Base-by-base conservation (phyloP, 257 asterid species). In the Linderniella brevidens region DNA sequence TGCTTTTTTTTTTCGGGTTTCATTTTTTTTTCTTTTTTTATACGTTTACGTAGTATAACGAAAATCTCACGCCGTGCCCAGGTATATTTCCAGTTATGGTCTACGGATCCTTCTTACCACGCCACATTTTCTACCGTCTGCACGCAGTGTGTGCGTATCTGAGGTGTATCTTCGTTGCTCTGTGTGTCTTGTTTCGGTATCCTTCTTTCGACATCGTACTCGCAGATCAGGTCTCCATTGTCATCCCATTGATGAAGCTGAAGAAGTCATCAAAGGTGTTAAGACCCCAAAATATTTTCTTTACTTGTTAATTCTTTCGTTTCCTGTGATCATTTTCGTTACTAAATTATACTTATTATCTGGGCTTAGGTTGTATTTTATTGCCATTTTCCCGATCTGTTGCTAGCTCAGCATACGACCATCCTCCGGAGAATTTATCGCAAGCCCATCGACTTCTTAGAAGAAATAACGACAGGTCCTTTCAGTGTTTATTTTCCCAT, bases 351-450 rank as follows among this genome's bases (percentile, higher is more conserved):
- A 35, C 5, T 39, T 57, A 56, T 55, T 29, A n/a, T n/a, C n/a
- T n/a, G n/a, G n/a, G n/a, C 38, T 49, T 65, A 90, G 96, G 92
- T 85, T 55, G 82, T 90, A 36, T 85, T 84, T 62, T 90, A 90
- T 58, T 90, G 98, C 70, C 98, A 90, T 75, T 90, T 90, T 68
- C 98, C 98, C 8, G 96, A 90, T 69, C 68, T 90, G 46, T 65
- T 90, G 41, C 68, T 90, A 19, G 94, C 96, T 51, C 87, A 90
- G 60, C 98, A 79, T 65, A 78, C 85, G 7, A 81, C 96, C 55
- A 25, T 59, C 18, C 81, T 85, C 55, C 59, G 87, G 71, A 80
- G 79, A 75, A 68, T 90, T n/a, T 90, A 90, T 58, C 92, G 96
- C 52, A 66, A 58, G 52, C 98, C 96, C 29, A 76, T 90, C 41